Percentiles rank a stretch among this genome's conserved stretches.
Evolutionary conservation across 2,329 filamentous ascomycete genomes (phyloP).

Genomic region (Epichloe gansuensis): DNA sequence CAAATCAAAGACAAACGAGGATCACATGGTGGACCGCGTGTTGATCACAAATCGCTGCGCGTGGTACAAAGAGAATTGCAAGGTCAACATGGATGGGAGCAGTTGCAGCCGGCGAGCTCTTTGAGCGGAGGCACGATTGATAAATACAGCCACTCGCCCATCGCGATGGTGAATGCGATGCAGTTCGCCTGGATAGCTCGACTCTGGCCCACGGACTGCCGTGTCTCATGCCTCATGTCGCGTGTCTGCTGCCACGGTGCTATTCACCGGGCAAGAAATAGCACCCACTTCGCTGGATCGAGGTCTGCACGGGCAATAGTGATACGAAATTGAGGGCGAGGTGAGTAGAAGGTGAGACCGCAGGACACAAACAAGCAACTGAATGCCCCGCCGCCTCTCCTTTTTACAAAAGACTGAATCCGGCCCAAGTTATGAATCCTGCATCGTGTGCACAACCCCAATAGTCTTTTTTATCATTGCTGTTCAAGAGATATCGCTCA

Average conservation of each 20-base stretch:
- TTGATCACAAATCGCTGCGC: neutral
- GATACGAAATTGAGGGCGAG: neutral
- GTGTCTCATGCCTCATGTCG: neutral
- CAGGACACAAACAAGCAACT: neutral
- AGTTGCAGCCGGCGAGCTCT: neutral
- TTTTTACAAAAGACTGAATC: too few species aligned
- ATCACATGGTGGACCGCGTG: neutral
- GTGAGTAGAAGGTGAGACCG: neutral
- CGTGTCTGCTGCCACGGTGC: neutral
- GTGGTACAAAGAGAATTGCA: neutral
- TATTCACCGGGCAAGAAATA: neutral
- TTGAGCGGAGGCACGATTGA: neutral
- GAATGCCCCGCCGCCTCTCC: too few species aligned
- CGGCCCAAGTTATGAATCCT: too few species aligned
- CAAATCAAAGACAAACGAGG: neutral
- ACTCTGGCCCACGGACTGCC: too few species aligned
- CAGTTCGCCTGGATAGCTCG: neutral
- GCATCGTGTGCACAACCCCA: too few species aligned
- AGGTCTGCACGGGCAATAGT: neutral
- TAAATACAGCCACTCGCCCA: neutral
- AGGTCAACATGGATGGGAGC: neutral
- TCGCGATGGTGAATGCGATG: neutral
- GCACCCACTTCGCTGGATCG: too few species aligned
- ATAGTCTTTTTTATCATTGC: neutral
- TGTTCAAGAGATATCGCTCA: neutral